Evolutionary conservation across 2,329 filamentous ascomycete species (phyloP).

Genomic region (Epichloe sylvatica): DNA sequence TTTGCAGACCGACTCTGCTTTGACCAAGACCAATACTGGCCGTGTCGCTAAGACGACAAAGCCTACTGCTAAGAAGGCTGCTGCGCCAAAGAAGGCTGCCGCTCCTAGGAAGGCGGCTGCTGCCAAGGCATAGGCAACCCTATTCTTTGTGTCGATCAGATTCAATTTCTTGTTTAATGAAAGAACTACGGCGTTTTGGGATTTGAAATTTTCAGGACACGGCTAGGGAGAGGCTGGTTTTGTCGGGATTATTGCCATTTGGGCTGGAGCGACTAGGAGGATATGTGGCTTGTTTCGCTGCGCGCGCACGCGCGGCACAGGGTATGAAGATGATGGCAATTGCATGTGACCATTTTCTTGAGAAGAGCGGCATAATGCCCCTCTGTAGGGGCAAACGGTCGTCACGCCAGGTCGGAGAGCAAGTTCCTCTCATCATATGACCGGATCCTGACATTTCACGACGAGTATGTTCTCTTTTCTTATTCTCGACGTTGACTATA

Average conservation of each 20-base stretch:
- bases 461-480: background rate
- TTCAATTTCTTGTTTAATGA: conserved; percentile 18
- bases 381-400: background rate
- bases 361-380: background rate
- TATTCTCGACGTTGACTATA: background rate
- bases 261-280: conserved; percentile 9
- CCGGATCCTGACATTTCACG: background rate
- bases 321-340: conserved; percentile 7
- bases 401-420: conserved; percentile 1
- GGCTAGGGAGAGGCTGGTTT: conserved; percentile 8
- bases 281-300: conserved; percentile 11
- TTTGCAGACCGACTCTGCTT: conserved; percentile 31
- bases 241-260: conserved; percentile 9
- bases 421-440: background rate
- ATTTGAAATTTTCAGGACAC: conserved; percentile 12
- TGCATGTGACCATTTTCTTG: conserved; percentile 4
- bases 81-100: conserved; percentile 30
- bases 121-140: conserved; percentile 22
- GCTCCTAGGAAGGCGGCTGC: conserved; percentile 32
- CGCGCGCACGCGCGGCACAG: conserved; percentile 9
- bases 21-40: conserved; percentile 75
- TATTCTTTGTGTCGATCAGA: conserved; percentile 11
- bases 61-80: conserved; percentile 33
- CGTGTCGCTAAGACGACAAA: conserved; percentile 59
- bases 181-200: conserved; percentile 19